Percentiles rank a stretch among this genome's conserved stretches.
Conservation (phyloP, 208 protist genomes). For the Leishmania amazonensis region DNA sequence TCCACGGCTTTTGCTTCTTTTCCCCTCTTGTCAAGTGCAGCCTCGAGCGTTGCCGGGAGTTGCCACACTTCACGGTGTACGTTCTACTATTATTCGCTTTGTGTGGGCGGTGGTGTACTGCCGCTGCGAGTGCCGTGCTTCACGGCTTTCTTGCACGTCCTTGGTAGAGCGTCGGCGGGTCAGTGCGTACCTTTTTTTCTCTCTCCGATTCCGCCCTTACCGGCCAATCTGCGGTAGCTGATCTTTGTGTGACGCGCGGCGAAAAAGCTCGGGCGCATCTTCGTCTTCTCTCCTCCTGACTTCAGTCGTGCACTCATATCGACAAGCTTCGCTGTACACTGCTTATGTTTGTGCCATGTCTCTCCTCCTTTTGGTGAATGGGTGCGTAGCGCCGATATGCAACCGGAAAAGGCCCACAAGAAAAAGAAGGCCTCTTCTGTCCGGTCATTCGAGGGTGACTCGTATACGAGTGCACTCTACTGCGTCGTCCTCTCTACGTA, state of each 20-base stretch:
- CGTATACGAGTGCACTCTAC: not conserved
- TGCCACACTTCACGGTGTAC: not conserved
- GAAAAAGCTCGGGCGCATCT: not conserved
- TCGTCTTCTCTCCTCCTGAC: not conserved
- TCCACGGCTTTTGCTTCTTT: slow-evolving; percentile 1
- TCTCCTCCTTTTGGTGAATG: not conserved
- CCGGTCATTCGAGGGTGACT: not conserved
- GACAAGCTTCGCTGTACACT: not conserved
- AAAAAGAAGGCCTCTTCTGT: not conserved
- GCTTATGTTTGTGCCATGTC: not conserved
- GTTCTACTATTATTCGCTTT: not conserved
- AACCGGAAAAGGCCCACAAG: not conserved
- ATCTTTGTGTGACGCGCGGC: not conserved
- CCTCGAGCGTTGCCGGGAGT: not conserved
- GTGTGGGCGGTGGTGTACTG: not conserved
- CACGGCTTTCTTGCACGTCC: not conserved
- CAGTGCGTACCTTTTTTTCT: not conserved
- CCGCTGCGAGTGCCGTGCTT: not conserved
- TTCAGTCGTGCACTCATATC: not conserved
- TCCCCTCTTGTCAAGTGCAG: not conserved
- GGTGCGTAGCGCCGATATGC: not conserved
- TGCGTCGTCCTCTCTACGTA: not conserved
- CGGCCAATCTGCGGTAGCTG: not conserved
- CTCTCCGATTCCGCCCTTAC: not conserved
- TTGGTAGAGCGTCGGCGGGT: not conserved